Percentiles rank a stretch among this genome's conserved stretches.
Conservation (phyloP, 495 filamentous ascomycete genomes). For the Penicillium crystallinum region DNA sequence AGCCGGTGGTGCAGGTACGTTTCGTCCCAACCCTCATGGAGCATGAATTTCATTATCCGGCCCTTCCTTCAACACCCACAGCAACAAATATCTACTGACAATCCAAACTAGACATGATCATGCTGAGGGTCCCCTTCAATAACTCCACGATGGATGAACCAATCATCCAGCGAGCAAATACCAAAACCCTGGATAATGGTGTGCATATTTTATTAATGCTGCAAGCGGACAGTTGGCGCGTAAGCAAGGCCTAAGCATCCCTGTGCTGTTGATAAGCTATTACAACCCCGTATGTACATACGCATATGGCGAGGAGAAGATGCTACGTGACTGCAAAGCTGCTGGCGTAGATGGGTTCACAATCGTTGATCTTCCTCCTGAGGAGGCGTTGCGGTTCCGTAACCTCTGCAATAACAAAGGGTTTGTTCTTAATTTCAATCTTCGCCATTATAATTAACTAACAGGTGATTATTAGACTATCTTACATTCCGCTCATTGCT, state of each 20-base stretch:
- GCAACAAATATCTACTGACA: background rate
- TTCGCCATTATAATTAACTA: background rate
- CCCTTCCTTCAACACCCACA: background rate
- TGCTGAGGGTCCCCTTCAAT: conserved; percentile 79
- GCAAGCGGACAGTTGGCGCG: conserved; percentile 71
- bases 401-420: conserved; percentile 68
- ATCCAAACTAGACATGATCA: conserved; percentile 33
- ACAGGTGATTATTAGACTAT: conserved; percentile 53
- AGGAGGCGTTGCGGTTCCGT: conserved; percentile 88
- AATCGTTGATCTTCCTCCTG: conserved; percentile 87
- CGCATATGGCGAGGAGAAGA: conserved; percentile 81
- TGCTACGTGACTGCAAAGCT: conserved; percentile 74
- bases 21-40: conserved; percentile 2
- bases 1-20: conserved; percentile 71
- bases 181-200: conserved; percentile 77
- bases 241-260: conserved; percentile 64
- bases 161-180: conserved; percentile 85
- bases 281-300: conserved; percentile 90
- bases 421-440: conserved; percentile 34
- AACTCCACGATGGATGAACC: conserved; percentile 93
- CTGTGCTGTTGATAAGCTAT: conserved; percentile 93
- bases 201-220: conserved; percentile 71
- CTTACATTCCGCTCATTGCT: conserved; percentile 90
- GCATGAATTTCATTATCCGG: background rate
- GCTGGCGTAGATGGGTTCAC: conserved; percentile 97